These are phyloP conservation scores for Funneliformis mosseae DNA, from an alignment of 192 early-diverging fungal genomes.

Conservation along the genomic window DNA sequence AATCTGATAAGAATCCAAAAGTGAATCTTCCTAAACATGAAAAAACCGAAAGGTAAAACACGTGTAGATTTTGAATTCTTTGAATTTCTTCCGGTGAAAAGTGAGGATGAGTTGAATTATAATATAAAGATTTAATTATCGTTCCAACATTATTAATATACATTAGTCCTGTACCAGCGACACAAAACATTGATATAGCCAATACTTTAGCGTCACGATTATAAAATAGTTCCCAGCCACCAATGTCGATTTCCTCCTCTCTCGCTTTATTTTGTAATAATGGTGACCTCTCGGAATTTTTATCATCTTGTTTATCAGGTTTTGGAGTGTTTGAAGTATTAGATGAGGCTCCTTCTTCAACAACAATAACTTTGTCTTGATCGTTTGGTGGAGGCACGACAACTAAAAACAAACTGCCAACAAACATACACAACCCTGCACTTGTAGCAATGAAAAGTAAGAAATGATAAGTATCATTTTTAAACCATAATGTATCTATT, in stretches of 20 bases:
- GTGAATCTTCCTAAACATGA: slow-evolving; percentile 48
- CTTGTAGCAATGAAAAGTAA: slow-evolving; percentile 54
- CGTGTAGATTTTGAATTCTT: slow-evolving; percentile 46
- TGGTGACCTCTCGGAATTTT: neutral
- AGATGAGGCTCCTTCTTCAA: neutral
- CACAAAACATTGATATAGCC: slow-evolving; percentile 33
- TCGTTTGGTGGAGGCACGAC: slow-evolving; percentile 1
- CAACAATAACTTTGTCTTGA: neutral
- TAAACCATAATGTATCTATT: slow-evolving; percentile 56
- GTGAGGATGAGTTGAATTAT: neutral
- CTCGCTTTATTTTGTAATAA: slow-evolving; percentile 11
- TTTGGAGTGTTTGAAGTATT: neutral
- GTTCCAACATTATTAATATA: slow-evolving; percentile 48
- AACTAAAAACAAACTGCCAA: slow-evolving; percentile 37
- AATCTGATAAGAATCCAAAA: slow-evolving; percentile 45
- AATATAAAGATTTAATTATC: slow-evolving; percentile 43
- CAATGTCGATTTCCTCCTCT: slow-evolving; percentile 4
- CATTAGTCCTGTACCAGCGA: slow-evolving; percentile 46
- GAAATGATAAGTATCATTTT: slow-evolving; percentile 51
- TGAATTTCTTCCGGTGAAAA: slow-evolving; percentile 17
- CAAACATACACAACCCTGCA: slow-evolving; percentile 50
- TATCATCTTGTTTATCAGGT: neutral
- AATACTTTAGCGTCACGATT: slow-evolving; percentile 34
- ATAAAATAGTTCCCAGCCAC: slow-evolving; percentile 38
- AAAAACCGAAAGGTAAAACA: slow-evolving; percentile 46